Conservation (phyloP, 1,139 yeast species). For the Meyerozyma smithsonii region DNA sequence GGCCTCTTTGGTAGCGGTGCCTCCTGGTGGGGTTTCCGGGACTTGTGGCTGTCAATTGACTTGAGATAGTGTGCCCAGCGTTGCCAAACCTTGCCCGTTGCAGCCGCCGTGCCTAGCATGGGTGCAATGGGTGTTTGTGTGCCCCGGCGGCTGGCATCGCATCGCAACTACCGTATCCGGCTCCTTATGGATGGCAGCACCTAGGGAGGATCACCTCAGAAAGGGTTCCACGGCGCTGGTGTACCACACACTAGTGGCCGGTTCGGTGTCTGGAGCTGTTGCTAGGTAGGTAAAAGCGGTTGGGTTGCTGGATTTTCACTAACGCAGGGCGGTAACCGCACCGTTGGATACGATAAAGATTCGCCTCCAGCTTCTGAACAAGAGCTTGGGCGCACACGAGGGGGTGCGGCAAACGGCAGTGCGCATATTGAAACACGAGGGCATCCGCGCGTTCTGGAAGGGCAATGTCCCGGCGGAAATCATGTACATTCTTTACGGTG, state of each 20-base stretch:
- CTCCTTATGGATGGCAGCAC: background rate
- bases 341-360: constrained; percentile 90
- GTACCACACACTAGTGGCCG: constrained; percentile 52
- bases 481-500: constrained; percentile 82
- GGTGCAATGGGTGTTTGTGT: constrained; percentile 2
- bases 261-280: constrained; percentile 66
- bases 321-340: constrained; percentile 61
- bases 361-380: constrained; percentile 61
- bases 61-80: constrained; percentile 13
- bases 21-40: constrained; percentile 42
- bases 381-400: constrained; percentile 14
- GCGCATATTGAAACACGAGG: constrained; percentile 30
- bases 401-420: constrained; percentile 11
- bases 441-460: constrained; percentile 69
- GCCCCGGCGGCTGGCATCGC: background rate
- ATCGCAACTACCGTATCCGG: background rate
- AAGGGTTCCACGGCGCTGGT: constrained; percentile 48
- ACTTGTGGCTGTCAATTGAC: constrained; percentile 36
- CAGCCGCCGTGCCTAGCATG: background rate
- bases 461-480: constrained; percentile 92
- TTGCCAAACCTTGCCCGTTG: too few species aligned
- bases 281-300: constrained; percentile 49
- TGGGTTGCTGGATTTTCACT: constrained; percentile 8
- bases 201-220: constrained; percentile 44
- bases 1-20: constrained; percentile 46